A percentile compares a stretch with the other conserved stretches of the same genome.
Conservation (phyloP, 2,329 filamentous ascomycete genomes). For the Neofusicoccum umdonicola region DNA sequence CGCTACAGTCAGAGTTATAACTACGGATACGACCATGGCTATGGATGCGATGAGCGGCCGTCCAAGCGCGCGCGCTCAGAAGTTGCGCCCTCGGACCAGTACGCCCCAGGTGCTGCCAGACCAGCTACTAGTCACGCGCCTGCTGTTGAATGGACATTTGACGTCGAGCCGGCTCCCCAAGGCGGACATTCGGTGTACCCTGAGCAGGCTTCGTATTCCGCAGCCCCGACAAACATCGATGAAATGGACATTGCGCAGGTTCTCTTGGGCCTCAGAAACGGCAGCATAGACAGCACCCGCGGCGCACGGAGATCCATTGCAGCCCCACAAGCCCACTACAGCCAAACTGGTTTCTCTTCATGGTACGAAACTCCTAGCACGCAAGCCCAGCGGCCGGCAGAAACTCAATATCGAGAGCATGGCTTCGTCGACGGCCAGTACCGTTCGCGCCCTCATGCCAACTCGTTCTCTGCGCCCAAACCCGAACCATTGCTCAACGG, state of each 20-base stretch:
- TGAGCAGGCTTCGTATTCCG: background rate
- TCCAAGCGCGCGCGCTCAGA: slow-evolving; percentile 62
- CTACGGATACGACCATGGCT: slow-evolving; percentile 7
- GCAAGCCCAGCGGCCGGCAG: background rate
- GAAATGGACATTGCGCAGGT: slow-evolving; percentile 13
- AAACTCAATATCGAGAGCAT: background rate
- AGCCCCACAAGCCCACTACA: slow-evolving; percentile 1
- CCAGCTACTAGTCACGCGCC: slow-evolving; percentile 47
- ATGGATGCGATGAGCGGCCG: slow-evolving; percentile 47
- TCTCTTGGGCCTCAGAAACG: slow-evolving; percentile 12
- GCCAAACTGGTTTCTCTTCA: background rate
- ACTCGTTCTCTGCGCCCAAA: background rate
- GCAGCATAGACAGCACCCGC: slow-evolving; percentile 2
- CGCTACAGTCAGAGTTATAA: slow-evolving; percentile 1
- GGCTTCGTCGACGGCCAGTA: background rate
- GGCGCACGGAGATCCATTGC: slow-evolving; percentile 13
- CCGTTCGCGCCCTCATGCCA: background rate
- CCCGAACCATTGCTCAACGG: background rate
- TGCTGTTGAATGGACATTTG: slow-evolving; percentile 28
- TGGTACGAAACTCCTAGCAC: background rate
- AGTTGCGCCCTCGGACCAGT: slow-evolving; percentile 46
- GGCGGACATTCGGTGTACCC: background rate
- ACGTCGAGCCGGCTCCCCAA: background rate
- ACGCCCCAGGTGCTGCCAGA: slow-evolving; percentile 36
- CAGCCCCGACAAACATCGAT: background rate